Percentiles rank a stretch among this genome's conserved stretches.
phyloP scores from a whole-genome alignment of 768 basidiomycete genomes.

The Termitomyces sp. region DNA sequence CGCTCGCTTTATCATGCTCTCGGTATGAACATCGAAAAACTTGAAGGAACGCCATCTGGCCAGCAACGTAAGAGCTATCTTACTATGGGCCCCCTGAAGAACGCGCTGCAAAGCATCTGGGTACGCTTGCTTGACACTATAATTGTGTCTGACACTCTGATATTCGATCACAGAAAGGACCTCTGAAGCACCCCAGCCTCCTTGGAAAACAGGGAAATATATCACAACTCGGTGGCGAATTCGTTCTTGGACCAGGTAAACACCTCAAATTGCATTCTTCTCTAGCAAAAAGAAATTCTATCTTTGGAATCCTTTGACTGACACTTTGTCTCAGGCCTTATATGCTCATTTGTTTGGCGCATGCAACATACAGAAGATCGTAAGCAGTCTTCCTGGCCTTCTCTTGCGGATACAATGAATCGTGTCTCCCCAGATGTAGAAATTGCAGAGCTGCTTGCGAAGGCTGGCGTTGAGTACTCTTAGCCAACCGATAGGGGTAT shows the following conservation, averaged over 20 bases:
- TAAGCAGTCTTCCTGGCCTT: slow-evolving; percentile 32
- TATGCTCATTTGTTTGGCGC: slow-evolving; percentile 50
- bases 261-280: not conserved
- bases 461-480: slow-evolving; percentile 32
- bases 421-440: slow-evolving; percentile 39
- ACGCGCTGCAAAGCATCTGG: slow-evolving; percentile 42
- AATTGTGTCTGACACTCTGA: not conserved
- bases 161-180: slow-evolving; percentile 28
- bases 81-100: slow-evolving; percentile 26
- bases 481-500: not conserved
- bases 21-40: slow-evolving; percentile 56
- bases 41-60: slow-evolving; percentile 43
- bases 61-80: slow-evolving; percentile 49
- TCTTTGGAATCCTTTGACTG: not conserved
- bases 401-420: not conserved
- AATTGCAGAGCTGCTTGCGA: slow-evolving; percentile 46
- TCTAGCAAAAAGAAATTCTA: not conserved
- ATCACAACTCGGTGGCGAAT: slow-evolving; percentile 65
- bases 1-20: slow-evolving; percentile 57
- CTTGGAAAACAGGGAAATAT: slow-evolving; percentile 64
- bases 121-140: slow-evolving; percentile 26
- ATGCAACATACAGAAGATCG: slow-evolving; percentile 67
- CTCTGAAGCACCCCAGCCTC: slow-evolving; percentile 40
- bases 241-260: slow-evolving; percentile 58
- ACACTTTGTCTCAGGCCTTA: slow-evolving; percentile 30